These are phyloP conservation scores for Ceratobasidium sp. DNA, from an alignment of 1,284 basidiomycete species.

Conservation along the genomic window DNA sequence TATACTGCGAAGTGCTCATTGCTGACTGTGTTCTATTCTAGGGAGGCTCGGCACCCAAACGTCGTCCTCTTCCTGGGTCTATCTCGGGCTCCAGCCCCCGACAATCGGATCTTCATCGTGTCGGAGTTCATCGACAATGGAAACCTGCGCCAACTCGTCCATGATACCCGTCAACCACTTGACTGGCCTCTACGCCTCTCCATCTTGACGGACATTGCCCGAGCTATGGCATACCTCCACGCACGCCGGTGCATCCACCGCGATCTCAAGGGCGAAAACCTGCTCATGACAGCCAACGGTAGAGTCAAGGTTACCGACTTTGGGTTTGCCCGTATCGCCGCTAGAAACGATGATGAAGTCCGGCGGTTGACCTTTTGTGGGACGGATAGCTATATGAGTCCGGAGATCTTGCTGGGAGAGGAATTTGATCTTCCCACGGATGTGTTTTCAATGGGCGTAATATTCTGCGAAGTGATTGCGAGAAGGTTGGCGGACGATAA, in stretches of 20 bases:
- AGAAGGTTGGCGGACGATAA: slow-evolving; percentile 83
- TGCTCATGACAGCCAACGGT: slow-evolving; percentile 92
- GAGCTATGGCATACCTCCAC: slow-evolving; percentile 96
- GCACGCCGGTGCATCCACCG: slow-evolving; percentile 71
- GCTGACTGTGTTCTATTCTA: slow-evolving; percentile 42
- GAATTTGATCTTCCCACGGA: slow-evolving; percentile 94
- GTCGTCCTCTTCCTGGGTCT: slow-evolving; percentile 95
- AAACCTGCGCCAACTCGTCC: slow-evolving; percentile 87
- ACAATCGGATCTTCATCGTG: slow-evolving; percentile 86
- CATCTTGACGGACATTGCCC: slow-evolving; percentile 92
- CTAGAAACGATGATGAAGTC: slow-evolving; percentile 88
- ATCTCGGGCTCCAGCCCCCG: slow-evolving; percentile 81
- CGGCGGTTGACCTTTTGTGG: slow-evolving; percentile 95
- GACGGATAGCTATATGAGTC: slow-evolving; percentile 93
- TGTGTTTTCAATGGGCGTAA: slow-evolving; percentile 92
- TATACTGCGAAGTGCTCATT: background rate
- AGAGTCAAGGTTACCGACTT: slow-evolving; percentile 97
- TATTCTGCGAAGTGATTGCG: slow-evolving; percentile 90
- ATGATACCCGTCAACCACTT: slow-evolving; percentile 77
- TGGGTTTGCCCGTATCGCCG: slow-evolving; percentile 92
- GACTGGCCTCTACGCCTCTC: slow-evolving; percentile 91
- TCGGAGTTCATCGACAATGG: slow-evolving; percentile 88
- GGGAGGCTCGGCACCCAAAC: slow-evolving; percentile 88
- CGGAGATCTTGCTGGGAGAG: slow-evolving; percentile 90
- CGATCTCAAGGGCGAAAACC: slow-evolving; percentile 96